Conservation (phyloP, 352 stramenopile genomes). For the Phytophthora crassamura region DNA sequence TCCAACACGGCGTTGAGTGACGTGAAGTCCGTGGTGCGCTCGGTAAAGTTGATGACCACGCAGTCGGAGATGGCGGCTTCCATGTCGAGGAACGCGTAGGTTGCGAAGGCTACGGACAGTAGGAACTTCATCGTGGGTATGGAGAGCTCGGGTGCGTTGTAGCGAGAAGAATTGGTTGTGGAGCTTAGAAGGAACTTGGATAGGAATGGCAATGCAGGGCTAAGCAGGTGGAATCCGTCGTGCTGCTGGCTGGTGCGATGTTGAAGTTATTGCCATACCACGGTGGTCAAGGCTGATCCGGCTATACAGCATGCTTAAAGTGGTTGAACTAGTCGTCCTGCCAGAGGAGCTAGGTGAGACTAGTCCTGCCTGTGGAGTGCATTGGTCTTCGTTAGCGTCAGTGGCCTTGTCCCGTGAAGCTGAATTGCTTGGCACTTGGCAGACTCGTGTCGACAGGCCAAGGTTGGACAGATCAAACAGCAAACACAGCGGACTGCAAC, state of each 20-base stretch:
- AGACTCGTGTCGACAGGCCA: too few species aligned
- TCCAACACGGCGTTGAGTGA: constrained; percentile 42
- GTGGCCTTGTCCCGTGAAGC: too few species aligned
- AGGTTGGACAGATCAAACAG: background rate
- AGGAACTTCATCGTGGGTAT: constrained; percentile 26
- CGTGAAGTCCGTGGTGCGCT: constrained; percentile 30
- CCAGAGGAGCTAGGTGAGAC: too few species aligned
- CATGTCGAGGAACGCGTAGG: constrained; percentile 9
- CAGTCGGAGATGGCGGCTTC: constrained; percentile 24
- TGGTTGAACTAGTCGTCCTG: constrained; percentile 7
- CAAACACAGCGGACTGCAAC: background rate
- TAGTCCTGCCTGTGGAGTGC: too few species aligned
- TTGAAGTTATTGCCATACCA: constrained; percentile 27
- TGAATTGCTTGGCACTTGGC: too few species aligned
- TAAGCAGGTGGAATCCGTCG: background rate
- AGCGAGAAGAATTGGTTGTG: constrained; percentile 19
- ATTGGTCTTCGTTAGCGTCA: too few species aligned
- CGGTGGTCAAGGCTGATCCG: constrained; percentile 22
- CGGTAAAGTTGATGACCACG: constrained; percentile 38
- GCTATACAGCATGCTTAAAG: constrained; percentile 8
- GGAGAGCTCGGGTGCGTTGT: background rate
- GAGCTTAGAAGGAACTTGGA: background rate
- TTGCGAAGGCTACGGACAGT: constrained; percentile 1
- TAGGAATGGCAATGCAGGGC: background rate
- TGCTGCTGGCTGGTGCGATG: background rate